Percentiles rank a stretch among this genome's conserved stretches.
Conservation (phyloP, 2,329 filamentous ascomycete genomes). For the Epichloe baconii region DNA sequence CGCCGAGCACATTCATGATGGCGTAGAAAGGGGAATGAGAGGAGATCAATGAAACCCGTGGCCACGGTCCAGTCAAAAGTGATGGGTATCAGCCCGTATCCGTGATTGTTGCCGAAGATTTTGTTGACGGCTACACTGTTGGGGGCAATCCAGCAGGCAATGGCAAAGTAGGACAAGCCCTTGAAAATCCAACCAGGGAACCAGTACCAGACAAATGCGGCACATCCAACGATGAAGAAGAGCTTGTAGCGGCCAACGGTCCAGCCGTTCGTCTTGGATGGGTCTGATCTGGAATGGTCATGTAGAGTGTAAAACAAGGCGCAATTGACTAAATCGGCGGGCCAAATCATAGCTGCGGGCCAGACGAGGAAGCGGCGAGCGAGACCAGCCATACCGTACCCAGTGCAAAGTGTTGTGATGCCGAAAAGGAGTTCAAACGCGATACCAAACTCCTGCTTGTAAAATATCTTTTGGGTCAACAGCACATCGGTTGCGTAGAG, state of each 20-base stretch:
- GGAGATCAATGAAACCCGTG: constrained; percentile 36
- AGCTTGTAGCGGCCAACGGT: constrained; percentile 48
- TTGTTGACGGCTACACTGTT: constrained; percentile 48
- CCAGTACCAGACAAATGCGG: constrained; percentile 44
- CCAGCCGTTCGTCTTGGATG: constrained; percentile 45
- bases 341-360: constrained; percentile 47
- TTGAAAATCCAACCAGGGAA: constrained; percentile 51
- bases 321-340: constrained; percentile 38
- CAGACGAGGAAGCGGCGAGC: constrained; percentile 39
- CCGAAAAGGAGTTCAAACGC: constrained; percentile 41
- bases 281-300: constrained; percentile 32
- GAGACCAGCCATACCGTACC: constrained; percentile 43
- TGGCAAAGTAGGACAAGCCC: constrained; percentile 49
- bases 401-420: constrained; percentile 42
- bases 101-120: constrained; percentile 45
- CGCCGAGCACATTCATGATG: constrained; percentile 40
- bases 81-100: constrained; percentile 46
- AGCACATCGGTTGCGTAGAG: constrained; percentile 42
- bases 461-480: constrained; percentile 40
- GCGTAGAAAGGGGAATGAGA: constrained; percentile 41
- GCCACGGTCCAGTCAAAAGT: constrained; percentile 41
- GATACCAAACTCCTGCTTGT: constrained; percentile 40
- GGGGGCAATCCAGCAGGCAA: constrained; percentile 48
- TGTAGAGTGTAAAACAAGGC: constrained; percentile 37
- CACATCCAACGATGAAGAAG: constrained; percentile 44